Conservation (phyloP, 345 rosid species). For the rapeseed (Brassica napus) region Da-Ae NC_063443.1:18613001-18613500, state of each 20-base stretch:
- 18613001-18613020: background rate
- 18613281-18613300: slow-evolving; percentile 91
- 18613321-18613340: slow-evolving; percentile 73
- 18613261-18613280: slow-evolving; percentile 67
- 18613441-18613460: slow-evolving; percentile 95
- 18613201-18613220: slow-evolving; percentile 20
- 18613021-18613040: background rate
- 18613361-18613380: slow-evolving; percentile 72
- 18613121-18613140: slow-evolving; percentile 98
- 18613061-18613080: slow-evolving; percentile 98
- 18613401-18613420: slow-evolving; percentile 75
- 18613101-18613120: slow-evolving; percentile 96
- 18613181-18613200: slow-evolving; percentile 51
- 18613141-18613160: slow-evolving; percentile 96
- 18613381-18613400: slow-evolving; percentile 76
- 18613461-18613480: slow-evolving; percentile 99
- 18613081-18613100: slow-evolving; percentile 87
- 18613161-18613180: slow-evolving; percentile 68
- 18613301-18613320: slow-evolving; percentile 97
- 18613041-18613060: slow-evolving; percentile 50
- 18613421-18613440: slow-evolving; percentile 76
- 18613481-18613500: slow-evolving; percentile 99
- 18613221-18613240: slow-evolving; percentile 23
- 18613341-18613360: slow-evolving; percentile 38
- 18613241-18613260: slow-evolving; percentile 8